Percentiles rank a stretch among this genome's conserved stretches.
phyloP scores from a whole-genome alignment of 129 eudicot genomes.

The Escallonia rubra region DNA sequence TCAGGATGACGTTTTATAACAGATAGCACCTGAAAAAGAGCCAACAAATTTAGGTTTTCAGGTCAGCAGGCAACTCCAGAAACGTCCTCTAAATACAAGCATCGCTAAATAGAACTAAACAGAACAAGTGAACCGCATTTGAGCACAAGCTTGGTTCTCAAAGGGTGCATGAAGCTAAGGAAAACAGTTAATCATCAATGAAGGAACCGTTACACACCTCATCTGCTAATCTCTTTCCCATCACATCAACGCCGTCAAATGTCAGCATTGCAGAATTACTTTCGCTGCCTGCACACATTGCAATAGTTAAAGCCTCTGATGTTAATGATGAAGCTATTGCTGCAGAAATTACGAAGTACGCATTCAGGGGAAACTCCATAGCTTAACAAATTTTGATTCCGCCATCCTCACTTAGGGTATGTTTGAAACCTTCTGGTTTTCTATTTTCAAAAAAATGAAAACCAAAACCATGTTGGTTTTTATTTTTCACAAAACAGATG shows the following conservation, averaged over 20 bases:
- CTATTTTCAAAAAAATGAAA: too few relatives aligned
- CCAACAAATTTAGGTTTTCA: conserved; percentile 3
- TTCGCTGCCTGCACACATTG: conserved; percentile 64
- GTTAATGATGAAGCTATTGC: not conserved
- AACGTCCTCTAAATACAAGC: too few relatives aligned
- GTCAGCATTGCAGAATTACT: conserved; percentile 73
- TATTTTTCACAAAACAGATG: too few relatives aligned
- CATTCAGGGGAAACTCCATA: not conserved
- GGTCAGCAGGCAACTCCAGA: conserved; percentile 1
- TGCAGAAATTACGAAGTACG: not conserved
- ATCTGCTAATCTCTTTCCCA: conserved; percentile 89
- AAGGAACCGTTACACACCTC: conserved; percentile 52
- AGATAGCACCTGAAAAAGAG: conserved; percentile 55
- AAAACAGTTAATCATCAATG: not conserved
- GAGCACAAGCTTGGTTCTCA: not conserved
- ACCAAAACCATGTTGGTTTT: too few relatives aligned
- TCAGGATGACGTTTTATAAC: conserved; percentile 59
- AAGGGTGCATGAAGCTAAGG: not conserved
- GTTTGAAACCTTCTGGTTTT: too few relatives aligned
- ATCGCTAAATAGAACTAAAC: not conserved
- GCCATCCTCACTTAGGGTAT: too few relatives aligned
- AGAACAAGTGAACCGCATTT: not conserved
- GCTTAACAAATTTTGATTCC: not conserved
- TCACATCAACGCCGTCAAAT: conserved; percentile 95
- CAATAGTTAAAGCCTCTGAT: conserved; percentile 8